phyloP scores from a whole-genome alignment of 2,329 filamentous ascomycete genomes.

The Calonectria pseudoturangicola region DNA sequence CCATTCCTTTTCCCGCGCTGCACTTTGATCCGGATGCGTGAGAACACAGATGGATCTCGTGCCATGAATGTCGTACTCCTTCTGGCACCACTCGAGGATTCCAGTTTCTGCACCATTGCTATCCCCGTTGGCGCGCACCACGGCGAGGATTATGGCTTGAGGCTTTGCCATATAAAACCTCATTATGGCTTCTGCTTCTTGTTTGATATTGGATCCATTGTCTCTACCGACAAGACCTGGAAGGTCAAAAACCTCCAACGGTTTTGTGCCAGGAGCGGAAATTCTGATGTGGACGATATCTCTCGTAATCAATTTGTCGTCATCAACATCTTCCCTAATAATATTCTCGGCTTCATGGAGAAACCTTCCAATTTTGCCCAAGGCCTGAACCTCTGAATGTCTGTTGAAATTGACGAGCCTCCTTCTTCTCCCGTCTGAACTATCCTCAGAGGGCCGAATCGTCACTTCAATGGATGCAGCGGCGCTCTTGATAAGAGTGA shows the following conservation, averaged over 20 bases:
- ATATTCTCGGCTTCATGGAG: slow-evolving; percentile 62
- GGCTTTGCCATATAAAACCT: slow-evolving; percentile 62
- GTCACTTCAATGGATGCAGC: slow-evolving; percentile 56
- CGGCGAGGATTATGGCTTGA: slow-evolving; percentile 67
- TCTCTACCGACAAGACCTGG: slow-evolving; percentile 63
- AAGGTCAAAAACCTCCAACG: slow-evolving; percentile 69
- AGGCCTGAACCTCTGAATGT: background rate
- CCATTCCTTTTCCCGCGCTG: background rate
- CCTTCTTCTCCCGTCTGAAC: background rate
- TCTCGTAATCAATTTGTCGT: slow-evolving; percentile 29
- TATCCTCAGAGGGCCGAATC: slow-evolving; percentile 30
- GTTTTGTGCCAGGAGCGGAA: slow-evolving; percentile 44
- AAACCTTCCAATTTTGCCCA: slow-evolving; percentile 49
- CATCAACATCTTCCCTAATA: slow-evolving; percentile 64
- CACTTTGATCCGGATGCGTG: slow-evolving; percentile 42
- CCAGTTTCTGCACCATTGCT: background rate
- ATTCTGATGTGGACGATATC: slow-evolving; percentile 55
- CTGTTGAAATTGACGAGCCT: background rate
- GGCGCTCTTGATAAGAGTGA: slow-evolving; percentile 37
- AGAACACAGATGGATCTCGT: slow-evolving; percentile 43
- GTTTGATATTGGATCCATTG: slow-evolving; percentile 58
- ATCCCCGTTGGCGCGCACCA: slow-evolving; percentile 65
- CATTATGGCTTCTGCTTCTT: slow-evolving; percentile 61
- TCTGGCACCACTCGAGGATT: background rate
- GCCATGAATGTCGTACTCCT: slow-evolving; percentile 8